Conservation (phyloP, 169 alveolate genomes). For the Eimeria sp. region DNA sequence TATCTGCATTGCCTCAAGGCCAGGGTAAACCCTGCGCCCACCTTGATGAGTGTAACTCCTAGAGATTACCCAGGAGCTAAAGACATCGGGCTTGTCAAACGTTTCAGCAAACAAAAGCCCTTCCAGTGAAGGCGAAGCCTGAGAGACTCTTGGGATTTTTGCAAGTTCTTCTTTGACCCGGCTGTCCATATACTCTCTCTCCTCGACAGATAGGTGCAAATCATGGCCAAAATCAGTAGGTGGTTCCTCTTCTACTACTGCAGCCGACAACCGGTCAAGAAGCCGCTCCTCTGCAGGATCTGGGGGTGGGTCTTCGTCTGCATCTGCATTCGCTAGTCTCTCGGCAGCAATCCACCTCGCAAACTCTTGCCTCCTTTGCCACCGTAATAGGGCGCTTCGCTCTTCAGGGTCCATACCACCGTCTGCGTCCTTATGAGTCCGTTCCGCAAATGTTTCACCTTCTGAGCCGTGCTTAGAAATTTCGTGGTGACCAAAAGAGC, state of each 20-base stretch:
- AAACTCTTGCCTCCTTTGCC: neutral
- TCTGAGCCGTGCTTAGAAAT: neutral
- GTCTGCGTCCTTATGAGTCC: neutral
- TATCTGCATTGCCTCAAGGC: neutral
- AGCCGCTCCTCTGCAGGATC: constrained; percentile 44
- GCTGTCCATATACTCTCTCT: constrained; percentile 6
- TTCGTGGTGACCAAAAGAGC: neutral
- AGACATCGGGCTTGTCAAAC: constrained; percentile 37
- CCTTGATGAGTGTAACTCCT: constrained; percentile 28
- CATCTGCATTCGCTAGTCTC: neutral
- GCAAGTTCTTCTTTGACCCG: constrained; percentile 1
- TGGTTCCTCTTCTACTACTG: neutral
- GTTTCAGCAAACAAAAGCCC: constrained; percentile 56
- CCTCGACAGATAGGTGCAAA: constrained; percentile 17
- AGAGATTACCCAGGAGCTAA: constrained; percentile 19
- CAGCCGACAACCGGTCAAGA: constrained; percentile 17
- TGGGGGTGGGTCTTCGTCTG: constrained; percentile 63
- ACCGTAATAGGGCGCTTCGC: neutral
- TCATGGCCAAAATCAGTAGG: constrained; percentile 48
- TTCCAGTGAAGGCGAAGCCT: neutral
- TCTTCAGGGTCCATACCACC: neutral
- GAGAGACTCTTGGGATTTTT: neutral
- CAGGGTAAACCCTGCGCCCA: neutral
- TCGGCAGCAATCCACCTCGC: neutral
- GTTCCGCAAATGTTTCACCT: neutral